A percentile compares a stretch with the other conserved stretches of the same genome.
Conservation (phyloP, 352 stramenopile species). For the Lagenidium giganteum region DNA sequence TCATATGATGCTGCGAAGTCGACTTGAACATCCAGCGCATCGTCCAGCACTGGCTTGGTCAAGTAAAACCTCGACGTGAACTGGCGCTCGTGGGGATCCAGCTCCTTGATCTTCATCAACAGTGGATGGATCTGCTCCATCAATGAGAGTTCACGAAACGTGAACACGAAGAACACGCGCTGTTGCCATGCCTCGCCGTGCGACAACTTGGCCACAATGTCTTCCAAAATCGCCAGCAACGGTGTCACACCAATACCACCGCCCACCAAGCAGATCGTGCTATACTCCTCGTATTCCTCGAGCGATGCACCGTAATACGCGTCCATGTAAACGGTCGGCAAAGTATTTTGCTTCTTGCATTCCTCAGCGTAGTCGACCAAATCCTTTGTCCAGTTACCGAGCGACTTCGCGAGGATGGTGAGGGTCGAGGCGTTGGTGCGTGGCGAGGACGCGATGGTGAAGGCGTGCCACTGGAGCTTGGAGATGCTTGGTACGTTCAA, state of each 20-base stretch:
- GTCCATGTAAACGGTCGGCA: constrained; percentile 16
- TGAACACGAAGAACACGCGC: constrained; percentile 31
- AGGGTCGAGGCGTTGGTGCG: constrained; percentile 11
- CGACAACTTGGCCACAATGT: constrained; percentile 11
- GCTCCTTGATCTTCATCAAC: constrained; percentile 16
- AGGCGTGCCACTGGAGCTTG: constrained; percentile 2
- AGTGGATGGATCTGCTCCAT: constrained; percentile 36
- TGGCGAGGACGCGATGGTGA: constrained; percentile 17
- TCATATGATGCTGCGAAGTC: too few relatives aligned
- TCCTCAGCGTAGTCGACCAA: constrained; percentile 8
- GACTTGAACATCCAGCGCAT: constrained; percentile 7
- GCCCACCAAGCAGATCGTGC: constrained; percentile 13
- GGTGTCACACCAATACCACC: constrained; percentile 22
- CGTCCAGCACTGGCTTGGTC: constrained; percentile 10
- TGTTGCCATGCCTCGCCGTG: constrained; percentile 9
- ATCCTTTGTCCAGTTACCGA: constrained; percentile 13
- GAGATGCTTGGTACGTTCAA: constrained; percentile 11
- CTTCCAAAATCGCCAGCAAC: constrained; percentile 19
- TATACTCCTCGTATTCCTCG: constrained; percentile 13
- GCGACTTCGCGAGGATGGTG: constrained; percentile 12
- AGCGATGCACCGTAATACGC: constrained; percentile 16
- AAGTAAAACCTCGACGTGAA: constrained; percentile 22
- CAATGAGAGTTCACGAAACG: constrained; percentile 32
- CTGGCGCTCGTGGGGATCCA: constrained; percentile 18
- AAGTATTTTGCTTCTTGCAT: background rate